Evolutionary conservation across 129 eudicot genomes (phyloP), one percentile per base, ranked within the genome.

Genomic region (Chrysanthemum makinoi): DNA sequence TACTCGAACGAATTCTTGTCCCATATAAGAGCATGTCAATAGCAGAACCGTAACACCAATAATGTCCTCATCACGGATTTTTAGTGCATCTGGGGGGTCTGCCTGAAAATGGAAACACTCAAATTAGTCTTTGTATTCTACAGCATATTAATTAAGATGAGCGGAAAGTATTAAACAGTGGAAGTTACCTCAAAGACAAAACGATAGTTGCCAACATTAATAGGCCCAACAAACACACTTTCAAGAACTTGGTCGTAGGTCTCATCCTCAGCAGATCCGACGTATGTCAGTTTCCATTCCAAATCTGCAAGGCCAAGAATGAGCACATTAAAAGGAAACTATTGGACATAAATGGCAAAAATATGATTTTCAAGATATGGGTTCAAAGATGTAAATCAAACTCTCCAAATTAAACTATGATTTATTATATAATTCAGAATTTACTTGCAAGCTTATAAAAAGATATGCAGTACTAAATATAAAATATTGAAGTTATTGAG

Each of bases 221-320:
- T 85, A 16, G 96, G 97, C 0, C 97, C 97, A 39, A 91, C 97
- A 19, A 88, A 84, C 52, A 91, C 97, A 71, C 96, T 86, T 80
- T 91, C 97, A 60, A 88, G 77, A 24, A 83, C 81, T 72, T 91
- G 96, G 60, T 91, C 96, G 74, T 91, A 84, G 11, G 96, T 82
- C 22, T 91, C 97, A 51, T 91, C 97, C 85, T 91, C 97, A 8
- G 97, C 96, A 65, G 97, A 88, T 73, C 97, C 97, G 46, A 91
- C 96, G 65, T 91, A 91, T 16, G 78, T 81, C 44, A 88, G 84
- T 71, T 91, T 91, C 96, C 96, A 91, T 75, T 86, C 96, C 77
- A 91, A 60, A 82, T 91, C 96, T 91, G 86, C 4, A 54, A 47
- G 18, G 12, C 20, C 24, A 22, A 22, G 24, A 22, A 22, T 22